phyloP scores from a whole-genome alignment of 345 rosid species.

The Acer yangbiense region DNA sequence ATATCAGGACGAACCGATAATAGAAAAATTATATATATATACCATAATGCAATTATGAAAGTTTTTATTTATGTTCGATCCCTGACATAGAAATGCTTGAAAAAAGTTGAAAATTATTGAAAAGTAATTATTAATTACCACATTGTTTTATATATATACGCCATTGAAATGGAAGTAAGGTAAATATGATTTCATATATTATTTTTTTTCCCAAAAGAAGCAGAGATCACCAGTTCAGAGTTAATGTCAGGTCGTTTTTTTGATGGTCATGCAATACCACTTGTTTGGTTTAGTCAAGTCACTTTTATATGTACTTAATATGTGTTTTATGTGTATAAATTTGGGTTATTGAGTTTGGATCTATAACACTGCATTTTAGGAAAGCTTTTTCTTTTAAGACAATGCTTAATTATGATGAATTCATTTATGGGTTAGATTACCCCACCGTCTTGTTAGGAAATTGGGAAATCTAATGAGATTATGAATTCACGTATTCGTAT shows the following conservation, averaged over 20 bases:
- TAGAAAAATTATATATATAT: no score
- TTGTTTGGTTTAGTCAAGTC: constrained; percentile 9
- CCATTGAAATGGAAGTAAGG: not conserved
- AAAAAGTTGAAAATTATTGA: no score
- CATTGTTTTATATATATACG: no score
- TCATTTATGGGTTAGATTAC: not conserved
- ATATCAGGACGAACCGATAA: no score
- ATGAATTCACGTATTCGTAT: no score
- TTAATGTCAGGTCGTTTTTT: constrained; percentile 1
- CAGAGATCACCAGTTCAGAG: not conserved
- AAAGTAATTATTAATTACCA: no score
- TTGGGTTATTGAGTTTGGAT: not conserved
- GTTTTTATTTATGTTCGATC: no score
- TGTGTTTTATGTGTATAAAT: not conserved
- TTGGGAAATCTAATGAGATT: no score
- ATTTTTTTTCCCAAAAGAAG: not conserved
- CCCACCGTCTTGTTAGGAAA: no score
- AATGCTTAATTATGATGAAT: not conserved
- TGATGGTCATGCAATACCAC: not conserved
- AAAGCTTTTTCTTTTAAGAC: not conserved
- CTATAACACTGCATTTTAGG: not conserved
- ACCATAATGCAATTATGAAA: no score
- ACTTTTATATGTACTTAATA: not conserved
- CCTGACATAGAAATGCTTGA: no score
- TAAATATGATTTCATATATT: not conserved